Evolutionary conservation across 1,284 basidiomycete genomes (phyloP), one percentile per base, ranked within the genome.

Genomic region (Austroboletus rostrupii): DNA sequence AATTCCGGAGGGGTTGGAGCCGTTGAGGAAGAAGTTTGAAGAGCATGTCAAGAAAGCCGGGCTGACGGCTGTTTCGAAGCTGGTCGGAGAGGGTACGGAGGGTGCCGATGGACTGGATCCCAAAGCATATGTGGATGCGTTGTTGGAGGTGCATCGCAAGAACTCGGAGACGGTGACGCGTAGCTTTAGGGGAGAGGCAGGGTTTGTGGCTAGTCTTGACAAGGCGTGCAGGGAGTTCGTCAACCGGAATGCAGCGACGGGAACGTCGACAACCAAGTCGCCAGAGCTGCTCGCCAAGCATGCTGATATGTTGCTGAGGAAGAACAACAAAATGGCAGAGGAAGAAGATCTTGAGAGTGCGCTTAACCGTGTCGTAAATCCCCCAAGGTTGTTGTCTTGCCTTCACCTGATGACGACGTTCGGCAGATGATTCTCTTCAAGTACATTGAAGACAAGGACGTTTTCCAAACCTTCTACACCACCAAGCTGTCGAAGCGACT

Each of bases 391-490:
- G 45, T 26, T 37, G 41, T 28, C 16, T 28, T 46, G 1, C 5
- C 3, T 29, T 14, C 13, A 9, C 12, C 5, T 29, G 12, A 8
- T 50, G 26, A 57, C 7, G 49, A 21, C 53, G 29, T 17, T 28
- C 35, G 44, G n/a, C 54, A 96, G 93, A 97, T 98, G 96, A 79
- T 95, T 40, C 77, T 99, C 45, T 99, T 99, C 87, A 97, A 97
- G 72, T 99, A 97, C 69, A 88, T 99, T 60, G 94, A 97, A 69
- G 97, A 99, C 76, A 97, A 97, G 77, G 97, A 99, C 64, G 94
- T 99, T 12, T 99, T 99, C 86, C 96, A 98, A 68, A 93, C 92
- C 41, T 99, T 97, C 79, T 99, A 99, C 76, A 91, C 91, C 40
- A 97, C 93, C 61, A 96, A 96, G 74, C 77, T 99, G 19, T 95